phyloP scores from a whole-genome alignment of 2,329 filamentous ascomycete genomes.

The Cadophora gregata region DNA sequence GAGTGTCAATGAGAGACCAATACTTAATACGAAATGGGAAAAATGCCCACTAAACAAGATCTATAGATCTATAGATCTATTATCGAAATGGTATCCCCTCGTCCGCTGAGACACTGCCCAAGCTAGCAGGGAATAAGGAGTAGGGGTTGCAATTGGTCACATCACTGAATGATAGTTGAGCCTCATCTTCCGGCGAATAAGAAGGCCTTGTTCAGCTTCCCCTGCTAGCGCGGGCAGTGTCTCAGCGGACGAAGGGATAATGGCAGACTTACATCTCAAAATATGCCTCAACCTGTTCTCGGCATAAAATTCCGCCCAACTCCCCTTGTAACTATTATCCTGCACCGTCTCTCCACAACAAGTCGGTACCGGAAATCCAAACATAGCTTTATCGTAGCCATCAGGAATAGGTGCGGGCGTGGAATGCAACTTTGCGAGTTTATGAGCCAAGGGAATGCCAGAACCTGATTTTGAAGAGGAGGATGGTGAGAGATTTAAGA shows the following conservation, averaged over 20 bases:
- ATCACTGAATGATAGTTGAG: too few species aligned
- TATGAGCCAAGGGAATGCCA: conserved; percentile 68
- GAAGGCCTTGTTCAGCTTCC: too few species aligned
- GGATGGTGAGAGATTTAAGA: conserved; percentile 66
- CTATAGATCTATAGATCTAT: too few species aligned
- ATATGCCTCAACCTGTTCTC: conserved; percentile 75
- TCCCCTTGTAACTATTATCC: conserved; percentile 71
- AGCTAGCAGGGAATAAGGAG: too few species aligned
- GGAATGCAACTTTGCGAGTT: conserved; percentile 80
- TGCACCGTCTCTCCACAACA: conserved; percentile 88
- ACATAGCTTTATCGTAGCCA: conserved; percentile 65
- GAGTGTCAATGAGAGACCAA: not conserved
- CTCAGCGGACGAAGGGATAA: too few species aligned
- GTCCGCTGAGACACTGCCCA: too few species aligned
- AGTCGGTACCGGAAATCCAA: conserved; percentile 84
- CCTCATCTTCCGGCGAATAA: too few species aligned
- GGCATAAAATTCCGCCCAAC: conserved; percentile 86
- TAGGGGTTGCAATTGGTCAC: too few species aligned
- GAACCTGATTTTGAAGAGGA: conserved; percentile 45
- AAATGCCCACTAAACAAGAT: too few species aligned
- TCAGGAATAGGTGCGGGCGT: conserved; percentile 71
- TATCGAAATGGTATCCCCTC: too few species aligned
- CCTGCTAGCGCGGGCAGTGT: too few species aligned
- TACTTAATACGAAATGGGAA: not conserved
- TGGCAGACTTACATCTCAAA: conserved; percentile 49